Conservation (phyloP, 352 stramenopile species). For the Phytophthora constricta region DNA sequence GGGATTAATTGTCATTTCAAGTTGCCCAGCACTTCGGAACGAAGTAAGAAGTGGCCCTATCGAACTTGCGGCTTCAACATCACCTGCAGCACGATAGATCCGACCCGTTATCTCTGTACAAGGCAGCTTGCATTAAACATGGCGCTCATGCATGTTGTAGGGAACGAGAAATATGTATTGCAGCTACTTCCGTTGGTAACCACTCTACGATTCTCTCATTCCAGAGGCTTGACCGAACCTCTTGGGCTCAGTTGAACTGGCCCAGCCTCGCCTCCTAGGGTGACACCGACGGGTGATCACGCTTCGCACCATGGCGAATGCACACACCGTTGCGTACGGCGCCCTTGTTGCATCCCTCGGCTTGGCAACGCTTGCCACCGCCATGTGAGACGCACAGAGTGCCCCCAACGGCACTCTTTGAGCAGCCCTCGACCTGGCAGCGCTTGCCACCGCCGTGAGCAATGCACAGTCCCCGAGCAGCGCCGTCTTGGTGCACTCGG, state of each 20-base stretch:
- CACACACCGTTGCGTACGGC: slow-evolving; percentile 86
- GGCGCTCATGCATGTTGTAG: slow-evolving; percentile 15
- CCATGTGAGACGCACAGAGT: slow-evolving; percentile 76
- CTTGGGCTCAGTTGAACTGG: slow-evolving; percentile 1
- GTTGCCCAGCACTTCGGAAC: slow-evolving; percentile 3
- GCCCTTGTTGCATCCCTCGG: slow-evolving; percentile 82
- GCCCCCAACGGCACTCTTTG: slow-evolving; percentile 71
- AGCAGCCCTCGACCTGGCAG: slow-evolving; percentile 71
- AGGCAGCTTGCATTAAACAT: slow-evolving; percentile 13
- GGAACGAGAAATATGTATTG: slow-evolving; percentile 37
- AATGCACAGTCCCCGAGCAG: slow-evolving; percentile 82
- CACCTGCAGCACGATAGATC: slow-evolving; percentile 9
- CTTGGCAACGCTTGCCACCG: slow-evolving; percentile 75
- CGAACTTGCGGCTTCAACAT: slow-evolving; percentile 24
- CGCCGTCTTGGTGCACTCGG: slow-evolving; percentile 80
- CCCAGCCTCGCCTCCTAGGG: slow-evolving; percentile 29
- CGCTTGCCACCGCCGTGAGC: slow-evolving; percentile 83
- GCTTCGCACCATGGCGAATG: slow-evolving; percentile 85
- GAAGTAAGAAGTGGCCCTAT: not conserved
- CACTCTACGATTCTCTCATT: slow-evolving; percentile 34
- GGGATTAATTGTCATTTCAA: slow-evolving; percentile 18
- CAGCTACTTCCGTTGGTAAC: slow-evolving; percentile 46
- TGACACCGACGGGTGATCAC: slow-evolving; percentile 41
- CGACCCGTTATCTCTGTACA: slow-evolving; percentile 1
- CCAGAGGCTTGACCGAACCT: slow-evolving; percentile 19